Evolutionary conservation across 345 rosid genomes (phyloP).

Genomic region (Salix exigua): DNA sequence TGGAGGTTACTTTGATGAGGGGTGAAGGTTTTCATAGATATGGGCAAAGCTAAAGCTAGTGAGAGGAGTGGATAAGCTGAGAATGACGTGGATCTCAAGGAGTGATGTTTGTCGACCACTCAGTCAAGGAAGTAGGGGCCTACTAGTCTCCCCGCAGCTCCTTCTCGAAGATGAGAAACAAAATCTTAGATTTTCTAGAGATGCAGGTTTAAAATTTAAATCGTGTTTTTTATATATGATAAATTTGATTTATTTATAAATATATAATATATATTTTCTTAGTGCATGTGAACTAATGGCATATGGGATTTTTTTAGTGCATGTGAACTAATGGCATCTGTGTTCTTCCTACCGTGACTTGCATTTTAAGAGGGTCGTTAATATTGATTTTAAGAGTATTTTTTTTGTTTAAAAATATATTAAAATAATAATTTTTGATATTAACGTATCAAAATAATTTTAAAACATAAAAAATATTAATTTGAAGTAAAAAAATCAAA

Average conservation of each 20-base stretch:
- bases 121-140: constrained; percentile 29
- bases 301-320: background rate
- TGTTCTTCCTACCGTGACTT: no score
- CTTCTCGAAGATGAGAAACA: constrained; percentile 5
- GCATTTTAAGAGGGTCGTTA: no score
- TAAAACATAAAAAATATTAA: no score
- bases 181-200: background rate
- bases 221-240: no score
- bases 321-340: background rate
- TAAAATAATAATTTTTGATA: no score
- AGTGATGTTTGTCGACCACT: constrained; percentile 36
- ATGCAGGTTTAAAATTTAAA: no score
- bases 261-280: no score
- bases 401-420: no score
- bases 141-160: constrained; percentile 19
- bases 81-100: constrained; percentile 48
- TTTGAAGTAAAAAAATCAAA: no score
- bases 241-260: no score
- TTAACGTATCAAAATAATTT: no score
- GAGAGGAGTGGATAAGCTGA: constrained; percentile 21
- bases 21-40: background rate
- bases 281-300: background rate
- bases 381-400: no score
- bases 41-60: background rate
- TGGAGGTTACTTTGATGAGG: background rate